Base-by-base conservation (phyloP, 148 eudicot species). In the Selenicereus undatus region DNA sequence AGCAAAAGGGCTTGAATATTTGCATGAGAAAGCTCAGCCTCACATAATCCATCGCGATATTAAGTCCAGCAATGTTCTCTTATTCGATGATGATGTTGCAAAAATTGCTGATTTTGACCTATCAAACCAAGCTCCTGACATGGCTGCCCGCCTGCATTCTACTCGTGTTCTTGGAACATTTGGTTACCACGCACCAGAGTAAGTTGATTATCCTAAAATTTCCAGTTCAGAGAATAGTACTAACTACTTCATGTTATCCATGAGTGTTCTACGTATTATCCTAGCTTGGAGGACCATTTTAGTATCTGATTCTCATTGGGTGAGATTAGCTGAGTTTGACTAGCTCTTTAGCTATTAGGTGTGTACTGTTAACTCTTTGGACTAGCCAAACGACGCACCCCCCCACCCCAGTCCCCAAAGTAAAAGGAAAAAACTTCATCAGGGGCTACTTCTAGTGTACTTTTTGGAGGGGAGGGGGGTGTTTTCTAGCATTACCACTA, bases 151-250 rank as follows among this genome's bases (percentile, higher is more conserved):
- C 68, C 85, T 91, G 73, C 94, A 92, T 82, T 91, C 95, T 62
- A 91, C 94, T 54, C 91, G 94, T 87, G 92, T 91, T 82, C 87
- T 89, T 68, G 93, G 93, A 76, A 90, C 92, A 36, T 90, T 90
- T 77, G 93, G 95, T 83, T 90, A 91, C 85, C 91, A 89, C 87
- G 96, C 98, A 76, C 96, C 98, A 22, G 92, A 91, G 95, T 93
- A 89, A 85, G 90, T 72, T 69, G n/a, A 78, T 65, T 27, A 20
- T 52, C 27, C 70, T 75, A 32, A 62, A 52, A 45, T n/a, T 29
- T 74, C 71, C 24, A 22, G 12, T 62, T 56, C 17, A 56, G 62
- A 56, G 62, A 17, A 56, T 56, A 56, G 21, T 17, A 17, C 5
- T 14, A 54, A 21, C n/a, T n/a, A n/a, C n/a, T n/a, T n/a, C n/a